A percentile compares a stretch with the other conserved stretches of the same genome.
phyloP scores from a whole-genome alignment of 495 filamentous ascomycete species.

The Neurospora sublineolata region DNA sequence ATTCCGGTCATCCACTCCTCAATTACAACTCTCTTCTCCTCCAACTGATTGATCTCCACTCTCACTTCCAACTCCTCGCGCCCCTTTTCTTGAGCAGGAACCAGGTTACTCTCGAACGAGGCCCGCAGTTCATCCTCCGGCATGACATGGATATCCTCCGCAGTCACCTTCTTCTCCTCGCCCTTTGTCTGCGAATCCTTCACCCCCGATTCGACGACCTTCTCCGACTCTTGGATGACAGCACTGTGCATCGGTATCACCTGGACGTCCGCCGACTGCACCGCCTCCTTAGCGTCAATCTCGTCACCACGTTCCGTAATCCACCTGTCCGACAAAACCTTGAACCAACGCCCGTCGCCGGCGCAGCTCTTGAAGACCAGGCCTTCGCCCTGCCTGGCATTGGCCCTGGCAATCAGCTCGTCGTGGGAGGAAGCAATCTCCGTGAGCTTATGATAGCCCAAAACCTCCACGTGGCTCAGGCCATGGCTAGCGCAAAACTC shows the following conservation, averaged over 20 bases:
- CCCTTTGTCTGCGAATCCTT: neutral
- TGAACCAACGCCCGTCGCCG: slow-evolving; percentile 19
- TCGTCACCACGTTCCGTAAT: slow-evolving; percentile 8
- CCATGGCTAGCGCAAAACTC: neutral
- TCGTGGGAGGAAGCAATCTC: slow-evolving; percentile 10
- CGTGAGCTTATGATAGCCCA: slow-evolving; percentile 11
- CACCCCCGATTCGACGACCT: neutral
- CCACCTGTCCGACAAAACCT: slow-evolving; percentile 15
- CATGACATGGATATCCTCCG: neutral
- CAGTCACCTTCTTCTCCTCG: neutral
- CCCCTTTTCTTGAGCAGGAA: neutral
- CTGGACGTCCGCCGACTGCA: neutral
- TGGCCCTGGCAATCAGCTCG: slow-evolving; percentile 11
- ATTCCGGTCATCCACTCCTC: neutral
- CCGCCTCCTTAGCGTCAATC: neutral
- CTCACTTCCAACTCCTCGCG: neutral
- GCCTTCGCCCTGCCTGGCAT: slow-evolving; percentile 11
- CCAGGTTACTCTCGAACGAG: neutral
- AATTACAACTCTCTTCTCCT: neutral
- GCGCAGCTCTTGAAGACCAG: slow-evolving; percentile 20
- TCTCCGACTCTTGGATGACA: neutral
- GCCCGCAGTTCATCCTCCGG: neutral
- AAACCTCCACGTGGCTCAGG: slow-evolving; percentile 17
- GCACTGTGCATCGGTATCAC: neutral
- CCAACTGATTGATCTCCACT: neutral